A percentile compares a stretch with the other conserved stretches of the same genome.
phyloP scores from a whole-genome alignment of 208 protist genomes.

The Crithidia sp. region DNA sequence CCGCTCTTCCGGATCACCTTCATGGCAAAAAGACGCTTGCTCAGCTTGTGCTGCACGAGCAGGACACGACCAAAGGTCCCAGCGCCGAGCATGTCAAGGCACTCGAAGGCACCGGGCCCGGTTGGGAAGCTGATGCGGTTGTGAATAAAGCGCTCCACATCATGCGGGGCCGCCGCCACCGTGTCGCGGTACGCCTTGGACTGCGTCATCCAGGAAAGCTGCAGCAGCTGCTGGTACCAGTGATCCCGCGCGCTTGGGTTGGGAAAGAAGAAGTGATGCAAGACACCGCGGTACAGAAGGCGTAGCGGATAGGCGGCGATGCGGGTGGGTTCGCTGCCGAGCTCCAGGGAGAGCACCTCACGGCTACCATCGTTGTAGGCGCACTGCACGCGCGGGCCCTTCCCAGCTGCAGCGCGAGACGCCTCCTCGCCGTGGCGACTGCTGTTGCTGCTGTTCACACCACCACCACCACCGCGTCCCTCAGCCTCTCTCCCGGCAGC shows the following conservation, averaged over 20 bases:
- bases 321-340: slow-evolving; percentile 26
- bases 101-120: slow-evolving; percentile 59
- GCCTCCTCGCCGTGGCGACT: no score
- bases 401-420: background rate
- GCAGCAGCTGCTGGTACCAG: slow-evolving; percentile 49
- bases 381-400: slow-evolving; percentile 10
- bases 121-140: slow-evolving; percentile 46
- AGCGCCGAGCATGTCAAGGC: slow-evolving; percentile 64
- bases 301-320: slow-evolving; percentile 61
- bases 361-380: slow-evolving; percentile 9
- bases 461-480: background rate
- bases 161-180: slow-evolving; percentile 31
- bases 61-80: slow-evolving; percentile 81
- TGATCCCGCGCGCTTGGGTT: slow-evolving; percentile 43
- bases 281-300: slow-evolving; percentile 42
- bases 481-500: background rate
- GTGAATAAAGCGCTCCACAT: slow-evolving; percentile 44
- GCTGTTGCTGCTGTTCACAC: background rate
- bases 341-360: slow-evolving; percentile 15
- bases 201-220: slow-evolving; percentile 40
- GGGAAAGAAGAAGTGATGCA: slow-evolving; percentile 79
- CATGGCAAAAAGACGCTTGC: slow-evolving; percentile 64
- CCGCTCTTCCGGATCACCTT: slow-evolving; percentile 73
- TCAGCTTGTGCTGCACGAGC: slow-evolving; percentile 69
- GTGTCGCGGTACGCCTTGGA: slow-evolving; percentile 19